Percentiles rank a stretch among this genome's conserved stretches.
Conservation (phyloP, 1,284 basidiomycete genomes). For the Neonothopanus nambi region DNA sequence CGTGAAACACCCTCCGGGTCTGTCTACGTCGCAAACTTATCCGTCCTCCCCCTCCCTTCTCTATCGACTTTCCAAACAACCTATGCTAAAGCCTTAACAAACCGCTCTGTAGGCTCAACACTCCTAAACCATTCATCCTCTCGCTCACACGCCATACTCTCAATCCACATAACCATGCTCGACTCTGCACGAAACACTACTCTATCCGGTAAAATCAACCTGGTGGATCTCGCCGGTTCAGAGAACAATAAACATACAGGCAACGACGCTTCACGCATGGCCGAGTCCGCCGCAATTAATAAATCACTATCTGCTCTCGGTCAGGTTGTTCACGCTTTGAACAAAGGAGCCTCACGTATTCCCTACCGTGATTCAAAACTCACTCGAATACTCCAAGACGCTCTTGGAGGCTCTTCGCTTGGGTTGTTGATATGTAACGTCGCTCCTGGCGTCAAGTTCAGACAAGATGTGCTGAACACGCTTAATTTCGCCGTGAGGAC, state of each 20-base stretch:
- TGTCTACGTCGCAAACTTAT: not conserved
- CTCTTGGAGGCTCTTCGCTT: constrained; percentile 75
- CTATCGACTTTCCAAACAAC: not conserved
- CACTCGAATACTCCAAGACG: constrained; percentile 82
- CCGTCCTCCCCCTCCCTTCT: not conserved
- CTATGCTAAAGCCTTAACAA: constrained; percentile 60
- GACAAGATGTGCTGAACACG: constrained; percentile 83
- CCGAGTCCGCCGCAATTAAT: constrained; percentile 83
- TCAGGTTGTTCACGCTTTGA: constrained; percentile 82
- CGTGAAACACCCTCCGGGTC: constrained; percentile 42
- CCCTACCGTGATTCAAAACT: constrained; percentile 85
- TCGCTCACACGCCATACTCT: constrained; percentile 81
- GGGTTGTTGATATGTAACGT: constrained; percentile 83
- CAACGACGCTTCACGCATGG: constrained; percentile 79
- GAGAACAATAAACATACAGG: constrained; percentile 90
- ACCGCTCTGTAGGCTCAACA: constrained; percentile 81
- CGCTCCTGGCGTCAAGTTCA: constrained; percentile 75
- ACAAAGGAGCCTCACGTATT: constrained; percentile 64
- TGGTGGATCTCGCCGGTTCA: constrained; percentile 84
- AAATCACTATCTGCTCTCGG: constrained; percentile 80
- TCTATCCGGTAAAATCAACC: constrained; percentile 76
- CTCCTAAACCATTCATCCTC: constrained; percentile 80
- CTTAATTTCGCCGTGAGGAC: constrained; percentile 11
- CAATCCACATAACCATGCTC: constrained; percentile 59
- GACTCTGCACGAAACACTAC: constrained; percentile 51